Evolutionary conservation across 2,329 filamentous ascomycete species (phyloP), one percentile per base, ranked within the genome.

Genomic region (Aspergillus glaucus): DNA sequence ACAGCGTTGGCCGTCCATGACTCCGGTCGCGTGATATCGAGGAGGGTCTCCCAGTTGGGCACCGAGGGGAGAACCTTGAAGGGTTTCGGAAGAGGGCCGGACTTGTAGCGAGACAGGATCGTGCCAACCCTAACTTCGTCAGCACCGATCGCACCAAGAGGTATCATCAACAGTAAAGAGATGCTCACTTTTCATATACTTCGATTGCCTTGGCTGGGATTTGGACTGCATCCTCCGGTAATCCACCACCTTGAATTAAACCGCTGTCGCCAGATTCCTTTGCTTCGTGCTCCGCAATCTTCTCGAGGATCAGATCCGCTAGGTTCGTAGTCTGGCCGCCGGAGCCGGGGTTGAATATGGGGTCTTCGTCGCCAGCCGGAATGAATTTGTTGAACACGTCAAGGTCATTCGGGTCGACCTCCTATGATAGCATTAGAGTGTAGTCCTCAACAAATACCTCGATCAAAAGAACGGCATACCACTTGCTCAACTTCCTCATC

Each of bases 1-100:
- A 86, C 82, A 43, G 89, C 85, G 62, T 95, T 90, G 17, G 88
- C 76, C 1, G 88, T 88, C 83, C 83, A 86, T 52, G 72, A 72
- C 52, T 93, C 86, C 4, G 92, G 91, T 26, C 84, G 80, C n/a
- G 90, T 95, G 48, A 95, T 81, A 55, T 84, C 78, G 58, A 95
- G 81, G 34, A 95, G 87, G 17, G 89, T 87, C 64, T 93, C 88
- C 90, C 91, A 97, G 61, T 93, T 83, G 6, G 90, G 90, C 12
- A 97, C 82, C 0, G 90, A 91, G 2, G 93, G 93, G 7, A 98
- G 79, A 55, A 97, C 90, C 72, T 97, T 97, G 79, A 98, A 95
- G 0, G 92, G 92, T 71, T 98, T 98, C 17, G 93, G 93, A 28
- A 98, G 79, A 57, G 92, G 92, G n/a, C 93, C 93, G 12, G 87